A percentile compares a stretch with the other conserved stretches of the same genome.
Evolutionary conservation across 1,139 yeast genomes (phyloP).

Genomic region (Suhomyces ambrosiae): DNA sequence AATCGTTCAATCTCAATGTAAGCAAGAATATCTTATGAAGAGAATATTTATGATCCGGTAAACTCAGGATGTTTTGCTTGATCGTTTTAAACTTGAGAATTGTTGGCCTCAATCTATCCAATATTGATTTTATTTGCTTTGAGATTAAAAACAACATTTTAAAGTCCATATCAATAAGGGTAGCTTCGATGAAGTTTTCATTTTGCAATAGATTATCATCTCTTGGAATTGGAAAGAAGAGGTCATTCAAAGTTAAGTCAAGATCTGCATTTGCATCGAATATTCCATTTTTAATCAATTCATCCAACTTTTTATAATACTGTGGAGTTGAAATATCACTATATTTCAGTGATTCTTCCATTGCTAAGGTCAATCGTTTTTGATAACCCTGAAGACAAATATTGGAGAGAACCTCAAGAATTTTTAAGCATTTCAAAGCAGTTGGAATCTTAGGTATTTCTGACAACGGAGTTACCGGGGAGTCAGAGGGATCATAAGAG

Average conservation of each 20-base stretch:
- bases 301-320: conserved; percentile 14
- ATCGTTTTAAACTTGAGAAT: conserved; percentile 27
- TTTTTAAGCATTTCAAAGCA: conserved; percentile 37
- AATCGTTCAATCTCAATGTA: conserved; percentile 48
- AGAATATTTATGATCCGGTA: conserved; percentile 37
- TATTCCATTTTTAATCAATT: conserved; percentile 11
- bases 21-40: conserved; percentile 52
- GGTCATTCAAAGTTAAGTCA: conserved; percentile 17
- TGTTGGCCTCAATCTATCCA: conserved; percentile 30
- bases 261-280: conserved; percentile 14
- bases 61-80: conserved; percentile 13
- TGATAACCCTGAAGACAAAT: conserved; percentile 52
- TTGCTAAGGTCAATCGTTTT: conserved; percentile 46
- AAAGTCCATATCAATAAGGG: conserved; percentile 48
- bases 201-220: conserved; percentile 15
- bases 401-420: conserved; percentile 37
- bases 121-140: conserved; percentile 22
- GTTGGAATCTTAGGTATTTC: conserved; percentile 33
- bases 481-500: conserved; percentile 44
- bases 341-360: conserved; percentile 27
- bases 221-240: conserved; percentile 15
- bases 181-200: conserved; percentile 26
- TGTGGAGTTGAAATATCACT: conserved; percentile 16
- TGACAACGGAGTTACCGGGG: conserved; percentile 30
- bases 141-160: conserved; percentile 32